phyloP scores from a whole-genome alignment of 139 green algal genomes.

The Raphidocelis subcapitata region DNA sequence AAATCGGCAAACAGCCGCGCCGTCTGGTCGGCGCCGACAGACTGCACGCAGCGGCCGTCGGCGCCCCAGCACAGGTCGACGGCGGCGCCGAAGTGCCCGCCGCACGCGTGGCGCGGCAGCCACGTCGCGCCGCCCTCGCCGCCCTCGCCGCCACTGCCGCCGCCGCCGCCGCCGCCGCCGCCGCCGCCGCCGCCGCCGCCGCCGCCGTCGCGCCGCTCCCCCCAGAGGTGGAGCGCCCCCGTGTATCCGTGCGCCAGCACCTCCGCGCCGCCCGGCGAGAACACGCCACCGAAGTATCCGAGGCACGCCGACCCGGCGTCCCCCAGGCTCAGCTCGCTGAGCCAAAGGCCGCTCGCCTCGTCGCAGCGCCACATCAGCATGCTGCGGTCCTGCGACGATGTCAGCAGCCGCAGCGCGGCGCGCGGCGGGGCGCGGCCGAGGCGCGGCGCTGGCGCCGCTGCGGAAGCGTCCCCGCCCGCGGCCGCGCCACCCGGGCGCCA shows the following conservation, averaged over 20 bases:
- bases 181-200: background rate
- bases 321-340: constrained; percentile 79
- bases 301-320: constrained; percentile 78
- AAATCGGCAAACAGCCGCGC: constrained; percentile 59
- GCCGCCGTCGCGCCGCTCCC: constrained; percentile 13
- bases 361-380: constrained; percentile 93
- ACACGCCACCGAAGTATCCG: constrained; percentile 79
- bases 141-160: background rate
- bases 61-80: constrained; percentile 77
- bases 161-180: constrained; percentile 13
- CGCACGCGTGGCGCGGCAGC: constrained; percentile 67
- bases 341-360: constrained; percentile 73
- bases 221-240: constrained; percentile 92
- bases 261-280: constrained; percentile 43
- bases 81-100: constrained; percentile 82
- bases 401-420: constrained; percentile 68
- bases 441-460: constrained; percentile 8
- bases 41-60: constrained; percentile 69
- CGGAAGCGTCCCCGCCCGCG: too few relatives aligned
- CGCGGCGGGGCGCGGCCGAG: background rate
- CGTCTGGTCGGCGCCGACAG: constrained; percentile 79
- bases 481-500: too few relatives aligned
- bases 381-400: constrained; percentile 92
- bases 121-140: constrained; percentile 35
- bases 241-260: constrained; percentile 91